Conservation (phyloP, 2,329 filamentous ascomycete genomes). For the Exophiala lecanii-corni region DNA sequence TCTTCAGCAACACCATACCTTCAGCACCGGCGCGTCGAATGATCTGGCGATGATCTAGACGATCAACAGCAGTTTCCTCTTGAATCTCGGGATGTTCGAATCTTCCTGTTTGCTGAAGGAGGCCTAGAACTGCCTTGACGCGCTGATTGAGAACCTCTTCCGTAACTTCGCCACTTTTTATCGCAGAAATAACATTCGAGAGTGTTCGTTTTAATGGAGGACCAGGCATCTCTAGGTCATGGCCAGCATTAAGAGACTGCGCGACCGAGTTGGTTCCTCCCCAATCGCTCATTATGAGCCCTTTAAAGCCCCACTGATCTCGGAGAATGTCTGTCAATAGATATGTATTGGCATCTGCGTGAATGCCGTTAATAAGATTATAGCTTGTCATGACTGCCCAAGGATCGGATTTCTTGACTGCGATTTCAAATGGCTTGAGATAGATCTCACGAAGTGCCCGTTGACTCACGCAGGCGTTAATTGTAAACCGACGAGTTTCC, state of each 20-base stretch:
- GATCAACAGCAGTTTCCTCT: slow-evolving; percentile 40
- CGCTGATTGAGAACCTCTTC: slow-evolving; percentile 54
- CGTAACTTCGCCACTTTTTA: slow-evolving; percentile 46
- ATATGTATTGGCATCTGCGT: slow-evolving; percentile 35
- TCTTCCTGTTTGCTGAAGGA: no score
- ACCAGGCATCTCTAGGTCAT: slow-evolving; percentile 45
- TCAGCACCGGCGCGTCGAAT: slow-evolving; percentile 64
- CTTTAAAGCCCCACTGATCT: slow-evolving; percentile 42
- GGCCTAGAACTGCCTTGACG: slow-evolving; percentile 31
- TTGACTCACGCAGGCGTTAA: slow-evolving; percentile 39
- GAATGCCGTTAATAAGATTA: slow-evolving; percentile 50
- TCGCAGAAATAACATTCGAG: slow-evolving; percentile 28
- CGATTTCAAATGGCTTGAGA: slow-evolving; percentile 58
- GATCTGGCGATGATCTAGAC: slow-evolving; percentile 51
- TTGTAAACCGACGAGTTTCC: slow-evolving; percentile 39
- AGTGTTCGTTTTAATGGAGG: slow-evolving; percentile 33
- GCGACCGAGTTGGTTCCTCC: slow-evolving; percentile 41
- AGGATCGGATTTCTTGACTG: slow-evolving; percentile 50
- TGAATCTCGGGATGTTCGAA: slow-evolving; percentile 28
- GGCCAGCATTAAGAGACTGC: slow-evolving; percentile 39
- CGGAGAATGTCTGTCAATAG: slow-evolving; percentile 38
- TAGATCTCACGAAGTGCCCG: slow-evolving; percentile 60
- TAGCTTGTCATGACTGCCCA: slow-evolving; percentile 56
- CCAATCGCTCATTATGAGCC: slow-evolving; percentile 43
- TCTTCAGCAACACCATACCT: slow-evolving; percentile 68